Base-by-base conservation (phyloP, 2,329 filamentous ascomycete genomes). In the Mollisia scopiformis region DNA sequence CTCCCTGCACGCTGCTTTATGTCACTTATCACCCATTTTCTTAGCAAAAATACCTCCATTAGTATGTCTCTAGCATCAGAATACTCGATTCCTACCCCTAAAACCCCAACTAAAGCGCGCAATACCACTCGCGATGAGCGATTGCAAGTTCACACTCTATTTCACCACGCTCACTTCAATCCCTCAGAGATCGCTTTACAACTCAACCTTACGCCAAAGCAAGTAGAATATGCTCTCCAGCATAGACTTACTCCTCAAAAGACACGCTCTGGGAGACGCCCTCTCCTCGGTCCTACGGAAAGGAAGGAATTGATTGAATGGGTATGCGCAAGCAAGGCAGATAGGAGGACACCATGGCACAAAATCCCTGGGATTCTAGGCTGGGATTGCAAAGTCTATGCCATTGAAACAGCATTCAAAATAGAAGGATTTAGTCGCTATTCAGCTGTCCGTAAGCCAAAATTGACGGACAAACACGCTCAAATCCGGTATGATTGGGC, bases 161-260 rank as follows among this genome's bases (percentile, higher is more conserved):
- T 57, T 28, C 49, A 54, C 52, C 1, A 62, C 28, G 62, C 60
- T 21, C 23, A 46, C 6, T 67, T 25, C 23, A 57, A 57, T 19
- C 28, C 46, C 21, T 35, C 41, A 6, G 3, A 67, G 11, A 65
- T 67, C 37, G 50, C 31, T 5, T 30, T 65, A 6, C 39, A 67
- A 50, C 10, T 57, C 10, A 60, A 58, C 25, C 28, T 62, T 47
- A 62, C 43, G 27, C 53, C 16, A 33, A 19, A 49, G 2, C 47
- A 67, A 54, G 58, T 65, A 11, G 28, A 51, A 28, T 60, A 65
- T 49, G 65, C 65, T 28, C 33, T 67, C 19, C 14, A 4, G 5
- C 28, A 65, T 41, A 43, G 52, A 23, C 30, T 66, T 57, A 68
- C 63, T 27, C 59, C 60, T 55, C 54, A 68, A 60, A 63, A 64